Conservation (phyloP, 805 yeast genomes). For the Kodamaea kaohsiungensis region DNA sequence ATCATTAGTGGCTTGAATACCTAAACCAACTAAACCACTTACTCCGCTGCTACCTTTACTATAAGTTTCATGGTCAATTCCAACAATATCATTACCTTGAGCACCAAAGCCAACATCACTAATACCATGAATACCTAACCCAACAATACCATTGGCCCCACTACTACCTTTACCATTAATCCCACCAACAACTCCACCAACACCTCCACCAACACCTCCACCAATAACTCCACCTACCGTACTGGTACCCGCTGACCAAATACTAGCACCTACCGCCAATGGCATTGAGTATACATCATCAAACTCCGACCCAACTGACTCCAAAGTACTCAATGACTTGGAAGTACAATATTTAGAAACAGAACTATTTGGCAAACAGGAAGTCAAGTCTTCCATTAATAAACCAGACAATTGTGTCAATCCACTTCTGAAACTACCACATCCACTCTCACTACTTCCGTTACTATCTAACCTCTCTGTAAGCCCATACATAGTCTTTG, state of each 20-base stretch:
- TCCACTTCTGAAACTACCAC: neutral
- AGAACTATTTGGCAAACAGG: neutral
- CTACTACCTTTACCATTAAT: neutral
- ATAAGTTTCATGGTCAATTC: too few species aligned
- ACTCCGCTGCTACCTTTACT: too few species aligned
- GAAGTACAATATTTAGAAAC: slow-evolving; percentile 8
- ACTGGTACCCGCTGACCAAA: slow-evolving; percentile 4
- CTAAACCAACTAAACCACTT: neutral
- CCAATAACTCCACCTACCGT: neutral
- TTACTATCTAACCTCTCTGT: neutral
- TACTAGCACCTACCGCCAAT: neutral
- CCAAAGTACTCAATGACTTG: slow-evolving; percentile 8
- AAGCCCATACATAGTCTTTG: neutral
- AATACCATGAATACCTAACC: neutral
- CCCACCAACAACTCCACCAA: neutral
- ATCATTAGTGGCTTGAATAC: neutral
- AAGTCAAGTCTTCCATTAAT: neutral
- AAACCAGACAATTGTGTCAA: neutral
- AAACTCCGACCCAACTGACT: slow-evolving; percentile 10
- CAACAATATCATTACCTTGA: too few species aligned
- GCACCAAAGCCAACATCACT: too few species aligned
- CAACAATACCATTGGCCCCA: neutral
- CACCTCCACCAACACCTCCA: neutral
- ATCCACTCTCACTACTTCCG: neutral
- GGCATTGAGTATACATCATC: slow-evolving; percentile 2